A percentile compares a stretch with the other conserved stretches of the same genome.
Conservation (phyloP, 2,329 filamentous ascomycete genomes). For the Tolypocladium sp. region DNA sequence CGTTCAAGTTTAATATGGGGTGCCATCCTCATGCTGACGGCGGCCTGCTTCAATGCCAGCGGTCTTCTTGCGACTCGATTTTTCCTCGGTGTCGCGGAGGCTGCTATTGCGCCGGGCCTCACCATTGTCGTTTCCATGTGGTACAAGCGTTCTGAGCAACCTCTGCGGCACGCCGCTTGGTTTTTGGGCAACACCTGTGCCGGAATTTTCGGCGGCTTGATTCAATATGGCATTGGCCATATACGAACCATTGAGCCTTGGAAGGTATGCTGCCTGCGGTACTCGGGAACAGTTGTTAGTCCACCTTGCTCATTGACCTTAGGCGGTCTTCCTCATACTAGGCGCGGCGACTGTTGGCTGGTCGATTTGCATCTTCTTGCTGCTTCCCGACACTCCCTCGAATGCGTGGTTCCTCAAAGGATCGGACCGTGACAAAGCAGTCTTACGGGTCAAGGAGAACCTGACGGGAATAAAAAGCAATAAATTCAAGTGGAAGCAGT, state of each 20-base stretch:
- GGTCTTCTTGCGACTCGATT: conserved; percentile 20
- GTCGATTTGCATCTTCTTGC: conserved; percentile 9
- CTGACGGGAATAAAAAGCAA: conserved; percentile 24
- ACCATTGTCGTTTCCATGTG: conserved; percentile 22
- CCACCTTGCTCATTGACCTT: too few relatives aligned
- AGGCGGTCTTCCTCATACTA: conserved; percentile 13
- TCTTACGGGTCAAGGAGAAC: conserved; percentile 20
- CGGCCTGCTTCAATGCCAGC: conserved; percentile 20
- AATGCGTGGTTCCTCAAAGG: conserved; percentile 16
- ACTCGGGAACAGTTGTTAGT: too few relatives aligned
- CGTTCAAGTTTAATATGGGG: conserved; percentile 21
- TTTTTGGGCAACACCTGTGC: conserved; percentile 21
- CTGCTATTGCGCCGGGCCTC: conserved; percentile 18
- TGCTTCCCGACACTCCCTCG: conserved; percentile 12
- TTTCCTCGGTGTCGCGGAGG: conserved; percentile 21
- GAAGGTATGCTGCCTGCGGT: conserved; percentile 14
- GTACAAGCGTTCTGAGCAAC: conserved; percentile 20
- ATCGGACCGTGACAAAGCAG: conserved; percentile 17
- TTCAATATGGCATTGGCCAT: conserved; percentile 20
- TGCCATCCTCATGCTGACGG: conserved; percentile 32
- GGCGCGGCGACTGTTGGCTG: conserved; percentile 12
- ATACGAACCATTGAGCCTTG: conserved; percentile 8
- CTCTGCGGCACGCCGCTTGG: conserved; percentile 20
- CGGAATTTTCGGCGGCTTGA: conserved; percentile 16
- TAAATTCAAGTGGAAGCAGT: conserved; percentile 12